Conservation (phyloP, 345 rosid genomes). For the Acer yangbiense region DNA sequence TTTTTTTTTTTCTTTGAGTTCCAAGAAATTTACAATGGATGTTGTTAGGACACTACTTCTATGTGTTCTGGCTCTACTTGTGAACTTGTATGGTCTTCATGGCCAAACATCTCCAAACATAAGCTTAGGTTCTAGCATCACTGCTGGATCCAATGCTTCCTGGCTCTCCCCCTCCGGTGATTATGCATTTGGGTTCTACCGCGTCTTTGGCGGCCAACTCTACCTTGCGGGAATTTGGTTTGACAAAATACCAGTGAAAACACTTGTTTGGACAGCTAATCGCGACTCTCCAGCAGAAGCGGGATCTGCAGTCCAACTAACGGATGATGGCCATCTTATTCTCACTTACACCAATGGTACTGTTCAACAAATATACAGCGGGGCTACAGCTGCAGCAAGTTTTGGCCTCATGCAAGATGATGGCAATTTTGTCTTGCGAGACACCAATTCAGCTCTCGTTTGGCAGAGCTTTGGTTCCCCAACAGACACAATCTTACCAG, state of each 20-base stretch:
- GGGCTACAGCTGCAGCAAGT: slow-evolving; percentile 4
- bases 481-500: slow-evolving; percentile 28
- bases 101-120: slow-evolving; percentile 23
- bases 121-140: slow-evolving; percentile 21
- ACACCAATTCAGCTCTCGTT: background rate
- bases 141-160: slow-evolving; percentile 21
- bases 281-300: slow-evolving; percentile 26
- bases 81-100: slow-evolving; percentile 7
- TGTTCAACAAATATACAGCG: slow-evolving; percentile 4
- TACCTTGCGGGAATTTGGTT: slow-evolving; percentile 32
- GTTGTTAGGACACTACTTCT: background rate
- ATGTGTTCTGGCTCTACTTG: slow-evolving; percentile 6
- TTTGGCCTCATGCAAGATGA: slow-evolving; percentile 29
- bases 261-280: slow-evolving; percentile 31
- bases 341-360: slow-evolving; percentile 20
- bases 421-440: slow-evolving; percentile 32
- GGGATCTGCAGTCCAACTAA: slow-evolving; percentile 23
- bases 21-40: background rate
- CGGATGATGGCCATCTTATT: slow-evolving; percentile 17
- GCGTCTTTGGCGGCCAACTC: slow-evolving; percentile 5
- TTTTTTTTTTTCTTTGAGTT: background rate
- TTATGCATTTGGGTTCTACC: slow-evolving; percentile 30
- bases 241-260: slow-evolving; percentile 19
- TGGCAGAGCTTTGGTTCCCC: slow-evolving; percentile 29
- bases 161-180: slow-evolving; percentile 35